These are phyloP conservation scores for Auriscalpium vulgare DNA, from an alignment of 768 basidiomycete genomes.

Conservation along the genomic window DNA sequence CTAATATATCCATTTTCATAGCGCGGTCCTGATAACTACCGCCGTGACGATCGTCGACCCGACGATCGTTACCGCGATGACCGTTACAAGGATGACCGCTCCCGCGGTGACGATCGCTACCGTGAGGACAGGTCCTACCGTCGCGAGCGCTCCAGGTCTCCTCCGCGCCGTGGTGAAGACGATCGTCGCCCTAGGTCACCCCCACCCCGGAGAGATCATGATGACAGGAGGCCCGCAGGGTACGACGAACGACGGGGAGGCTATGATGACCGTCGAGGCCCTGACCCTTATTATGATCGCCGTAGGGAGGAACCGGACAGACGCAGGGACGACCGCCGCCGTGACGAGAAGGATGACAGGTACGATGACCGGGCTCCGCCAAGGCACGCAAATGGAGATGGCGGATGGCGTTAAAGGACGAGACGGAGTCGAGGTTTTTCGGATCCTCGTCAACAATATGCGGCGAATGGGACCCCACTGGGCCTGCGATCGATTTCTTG, in stretches of 20 bases:
- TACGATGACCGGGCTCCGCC: slow-evolving; percentile 62
- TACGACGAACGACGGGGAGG: slow-evolving; percentile 86
- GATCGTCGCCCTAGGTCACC: slow-evolving; percentile 80
- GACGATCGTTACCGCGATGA: slow-evolving; percentile 28
- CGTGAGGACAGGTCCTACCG: slow-evolving; percentile 47
- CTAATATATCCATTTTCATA: slow-evolving; percentile 19
- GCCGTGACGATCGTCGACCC: slow-evolving; percentile 63
- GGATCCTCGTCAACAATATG: slow-evolving; percentile 11
- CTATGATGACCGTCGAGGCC: slow-evolving; percentile 74
- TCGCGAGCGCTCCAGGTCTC: slow-evolving; percentile 80
- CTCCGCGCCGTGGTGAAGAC: slow-evolving; percentile 58
- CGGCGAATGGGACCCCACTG: slow-evolving; percentile 12
- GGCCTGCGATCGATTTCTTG: slow-evolving; percentile 15
- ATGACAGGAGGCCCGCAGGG: slow-evolving; percentile 86
- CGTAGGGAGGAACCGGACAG: slow-evolving; percentile 64
- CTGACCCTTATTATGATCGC: slow-evolving; percentile 84
- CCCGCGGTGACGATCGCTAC: slow-evolving; percentile 40
- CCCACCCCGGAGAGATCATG: slow-evolving; percentile 69
- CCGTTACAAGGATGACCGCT: slow-evolving; percentile 31
- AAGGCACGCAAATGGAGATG: slow-evolving; percentile 73
- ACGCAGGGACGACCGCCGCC: slow-evolving; percentile 69
- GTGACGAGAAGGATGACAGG: slow-evolving; percentile 79
- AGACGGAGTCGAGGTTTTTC: slow-evolving; percentile 11
- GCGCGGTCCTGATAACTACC: slow-evolving; percentile 72
- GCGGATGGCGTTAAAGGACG: slow-evolving; percentile 61